Evolutionary conservation across 352 stramenopile species (phyloP).

Genomic region (Phytophthora megakarya): DNA sequence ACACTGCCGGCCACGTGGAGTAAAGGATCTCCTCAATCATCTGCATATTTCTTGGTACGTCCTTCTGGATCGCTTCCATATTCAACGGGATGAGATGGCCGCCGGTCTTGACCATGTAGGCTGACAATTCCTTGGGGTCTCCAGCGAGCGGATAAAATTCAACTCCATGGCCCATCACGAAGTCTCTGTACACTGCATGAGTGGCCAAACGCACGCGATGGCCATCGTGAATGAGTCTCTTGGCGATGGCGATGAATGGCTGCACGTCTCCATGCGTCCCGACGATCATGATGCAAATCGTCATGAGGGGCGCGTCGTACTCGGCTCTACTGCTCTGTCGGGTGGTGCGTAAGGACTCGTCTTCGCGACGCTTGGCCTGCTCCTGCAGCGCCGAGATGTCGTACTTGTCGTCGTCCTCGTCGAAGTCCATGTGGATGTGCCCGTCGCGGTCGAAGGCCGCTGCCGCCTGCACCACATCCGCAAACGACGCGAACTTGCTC

Average conservation of each 20-base stretch:
- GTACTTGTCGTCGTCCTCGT: constrained; percentile 49
- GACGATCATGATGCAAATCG: constrained; percentile 91
- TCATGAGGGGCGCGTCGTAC: constrained; percentile 53
- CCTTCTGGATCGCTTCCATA: constrained; percentile 59
- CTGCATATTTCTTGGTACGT: constrained; percentile 83
- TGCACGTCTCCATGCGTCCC: constrained; percentile 88
- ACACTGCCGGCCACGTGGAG: constrained; percentile 89
- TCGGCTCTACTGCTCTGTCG: constrained; percentile 25
- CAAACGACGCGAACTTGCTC: constrained; percentile 33
- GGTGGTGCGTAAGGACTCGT: constrained; percentile 20
- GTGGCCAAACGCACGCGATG: constrained; percentile 93
- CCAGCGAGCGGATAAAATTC: constrained; percentile 84
- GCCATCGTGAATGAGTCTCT: constrained; percentile 78
- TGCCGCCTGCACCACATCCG: constrained; percentile 51
- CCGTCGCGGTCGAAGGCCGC: constrained; percentile 52
- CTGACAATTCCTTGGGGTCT: constrained; percentile 75
- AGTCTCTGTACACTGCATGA: constrained; percentile 87
- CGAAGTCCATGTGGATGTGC: constrained; percentile 59
- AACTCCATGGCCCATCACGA: constrained; percentile 73
- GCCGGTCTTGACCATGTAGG: constrained; percentile 93
- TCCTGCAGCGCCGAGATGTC: constrained; percentile 46
- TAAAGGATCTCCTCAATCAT: constrained; percentile 92
- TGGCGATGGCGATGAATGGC: constrained; percentile 87
- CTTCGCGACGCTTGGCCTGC: constrained; percentile 28
- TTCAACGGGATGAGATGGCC: constrained; percentile 77